phyloP scores from a whole-genome alignment of 2,329 filamentous ascomycete genomes.

The Aspergillus ruber region DNA sequence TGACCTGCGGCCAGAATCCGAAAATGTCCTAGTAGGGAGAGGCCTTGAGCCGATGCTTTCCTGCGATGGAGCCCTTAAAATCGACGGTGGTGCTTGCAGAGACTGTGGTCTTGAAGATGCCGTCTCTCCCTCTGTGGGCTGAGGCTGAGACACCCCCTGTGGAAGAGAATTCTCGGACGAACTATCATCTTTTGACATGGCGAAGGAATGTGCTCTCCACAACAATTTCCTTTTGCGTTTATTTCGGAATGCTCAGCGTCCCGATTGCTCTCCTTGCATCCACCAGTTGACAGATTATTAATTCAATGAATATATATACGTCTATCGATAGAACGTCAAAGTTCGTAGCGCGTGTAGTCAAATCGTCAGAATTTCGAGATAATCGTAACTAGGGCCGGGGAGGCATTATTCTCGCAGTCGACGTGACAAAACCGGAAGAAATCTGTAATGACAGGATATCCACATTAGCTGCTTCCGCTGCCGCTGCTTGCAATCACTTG shows the following conservation, averaged over 20 bases:
- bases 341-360: too few species aligned
- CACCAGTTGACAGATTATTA: not conserved
- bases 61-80: constrained; percentile 2
- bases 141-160: not conserved
- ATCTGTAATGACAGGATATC: not conserved
- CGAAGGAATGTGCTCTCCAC: not conserved
- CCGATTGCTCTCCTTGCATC: not conserved
- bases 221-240: not conserved
- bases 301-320: not conserved
- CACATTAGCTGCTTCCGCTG: not conserved
- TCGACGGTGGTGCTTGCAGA: constrained; percentile 5
- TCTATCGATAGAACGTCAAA: not conserved
- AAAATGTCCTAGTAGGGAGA: constrained; percentile 20
- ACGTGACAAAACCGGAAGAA: not conserved
- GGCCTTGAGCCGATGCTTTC: constrained; percentile 8
- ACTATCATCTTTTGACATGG: not conserved
- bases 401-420: not conserved
- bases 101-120: not conserved
- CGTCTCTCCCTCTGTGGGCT: not conserved
- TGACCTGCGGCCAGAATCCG: constrained; percentile 21
- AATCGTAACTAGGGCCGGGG: not conserved
- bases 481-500: not conserved
- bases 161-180: not conserved
- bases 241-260: not conserved
- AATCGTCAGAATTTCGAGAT: too few species aligned